Evolutionary conservation across 441 rosid species (phyloP).

Genomic region (Bruguiera hainesii): DNA sequence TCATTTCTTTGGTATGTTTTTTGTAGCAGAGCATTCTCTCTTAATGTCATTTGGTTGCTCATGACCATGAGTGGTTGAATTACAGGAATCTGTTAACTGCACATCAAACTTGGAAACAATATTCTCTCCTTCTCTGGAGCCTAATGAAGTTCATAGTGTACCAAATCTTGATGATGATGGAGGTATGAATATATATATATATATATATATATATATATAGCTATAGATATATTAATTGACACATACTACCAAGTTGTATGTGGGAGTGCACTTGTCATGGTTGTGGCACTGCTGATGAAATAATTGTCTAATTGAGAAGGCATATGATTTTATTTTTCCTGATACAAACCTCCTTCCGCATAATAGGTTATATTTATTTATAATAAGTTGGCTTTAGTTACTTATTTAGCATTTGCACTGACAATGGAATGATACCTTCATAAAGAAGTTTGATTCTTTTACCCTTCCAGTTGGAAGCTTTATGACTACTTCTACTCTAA

Average conservation of each 20-base stretch:
- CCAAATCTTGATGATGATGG: slow-evolving; percentile 31
- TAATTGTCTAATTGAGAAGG: background rate
- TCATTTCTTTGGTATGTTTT: slow-evolving; percentile 2
- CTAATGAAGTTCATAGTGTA: slow-evolving; percentile 31
- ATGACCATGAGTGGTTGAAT: slow-evolving; percentile 14
- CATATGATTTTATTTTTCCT: background rate
- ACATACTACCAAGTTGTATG: background rate
- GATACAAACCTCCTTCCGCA: too few relatives aligned
- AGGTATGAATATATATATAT: slow-evolving; percentile 25
- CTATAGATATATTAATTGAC: background rate
- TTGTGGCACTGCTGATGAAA: background rate
- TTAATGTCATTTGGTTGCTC: background rate
- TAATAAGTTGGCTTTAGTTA: background rate
- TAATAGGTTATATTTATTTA: too few relatives aligned
- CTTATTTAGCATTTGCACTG: background rate
- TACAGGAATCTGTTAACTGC: slow-evolving; percentile 43
- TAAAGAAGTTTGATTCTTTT: background rate
- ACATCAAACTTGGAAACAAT: slow-evolving; percentile 53
- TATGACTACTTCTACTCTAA: background rate
- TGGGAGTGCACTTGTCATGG: background rate
- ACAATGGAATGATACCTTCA: background rate
- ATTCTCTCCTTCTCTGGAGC: slow-evolving; percentile 61
- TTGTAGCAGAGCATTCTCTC: background rate
- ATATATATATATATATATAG: too few relatives aligned
- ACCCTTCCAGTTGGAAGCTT: background rate